Base-by-base conservation (phyloP, 2,329 filamentous ascomycete species). In the Venturia oleaginea region DNA sequence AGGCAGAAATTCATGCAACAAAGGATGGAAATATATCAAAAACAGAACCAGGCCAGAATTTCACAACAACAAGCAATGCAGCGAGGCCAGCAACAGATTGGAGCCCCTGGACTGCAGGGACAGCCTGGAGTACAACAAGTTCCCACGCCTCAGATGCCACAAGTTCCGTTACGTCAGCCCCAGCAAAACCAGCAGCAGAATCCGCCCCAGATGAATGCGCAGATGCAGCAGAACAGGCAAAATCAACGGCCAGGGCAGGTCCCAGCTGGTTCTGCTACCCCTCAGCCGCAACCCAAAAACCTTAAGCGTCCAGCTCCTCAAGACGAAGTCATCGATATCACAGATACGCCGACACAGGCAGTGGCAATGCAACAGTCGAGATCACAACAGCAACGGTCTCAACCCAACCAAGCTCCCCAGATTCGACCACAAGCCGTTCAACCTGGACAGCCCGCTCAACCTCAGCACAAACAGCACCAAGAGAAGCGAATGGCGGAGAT, bases 351-450 rank as follows among this genome's bases (percentile, higher is more conserved):
- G n/a, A n/a, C n/a, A 43, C 59, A 60, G n/a, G 34, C 59, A 40
- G 37, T 22, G 5, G n/a, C 61, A 27, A 48, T 54, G 61, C 61
- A 48, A 54, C 40, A 37, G 17, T 17, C 42, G 11, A 43, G 27
- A 48, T 55, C 63, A 61, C 63, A 64, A 38, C 63, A 59, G 27
- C 59, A 61, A 22, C 42, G 61, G 4, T 27, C 46, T 46, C 61
- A 62, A 51, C 11, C 38, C 43, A 43, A 19, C 59, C 59, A 60
- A 46, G 42, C 30, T 22, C 17, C 19, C 15, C 62, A 54, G 15
- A 43, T 42, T 22, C 43, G 48, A 38, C 19, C 32, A 11, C 62
- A 63, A 55, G 42, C 17, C 7, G 24, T n/a, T 24, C 60, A 62
- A 24, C 37, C 60, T 43, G 43, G n/a, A 22, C 43, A 22, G 22